phyloP scores from a whole-genome alignment of 2,329 filamentous ascomycete genomes.

The Ophiostoma angusticollis region DNA sequence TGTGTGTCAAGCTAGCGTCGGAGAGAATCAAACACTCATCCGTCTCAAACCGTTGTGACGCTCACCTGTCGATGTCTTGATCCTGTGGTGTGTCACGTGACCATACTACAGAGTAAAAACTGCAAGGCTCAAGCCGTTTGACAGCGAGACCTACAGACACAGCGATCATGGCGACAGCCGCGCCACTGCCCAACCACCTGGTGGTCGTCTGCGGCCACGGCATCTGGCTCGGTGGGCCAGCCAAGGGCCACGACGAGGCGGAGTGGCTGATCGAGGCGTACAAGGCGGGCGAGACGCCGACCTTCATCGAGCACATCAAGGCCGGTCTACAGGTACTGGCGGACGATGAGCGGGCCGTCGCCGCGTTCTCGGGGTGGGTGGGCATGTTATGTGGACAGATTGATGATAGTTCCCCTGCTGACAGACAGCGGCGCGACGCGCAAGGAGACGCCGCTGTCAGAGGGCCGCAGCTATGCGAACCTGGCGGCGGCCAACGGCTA shows the following conservation, averaged over 20 bases:
- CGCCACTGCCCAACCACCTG: conserved; percentile 35
- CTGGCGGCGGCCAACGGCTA: conserved; percentile 34
- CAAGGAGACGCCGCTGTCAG: conserved; percentile 39
- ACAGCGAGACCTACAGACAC: too few relatives aligned
- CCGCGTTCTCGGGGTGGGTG: conserved; percentile 59
- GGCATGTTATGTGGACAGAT: background rate
- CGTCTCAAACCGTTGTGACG: too few relatives aligned
- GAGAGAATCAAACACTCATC: too few relatives aligned
- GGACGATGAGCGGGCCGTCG: conserved; percentile 32
- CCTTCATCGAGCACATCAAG: conserved; percentile 64
- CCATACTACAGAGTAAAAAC: too few relatives aligned
- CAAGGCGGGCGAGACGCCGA: conserved; percentile 64
- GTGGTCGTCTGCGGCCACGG: conserved; percentile 77
- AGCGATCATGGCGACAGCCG: background rate
- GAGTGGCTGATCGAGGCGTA: conserved; percentile 68
- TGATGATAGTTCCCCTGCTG: background rate
- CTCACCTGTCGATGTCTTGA: too few relatives aligned
- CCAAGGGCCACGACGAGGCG: conserved; percentile 37
- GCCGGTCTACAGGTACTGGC: conserved; percentile 45
- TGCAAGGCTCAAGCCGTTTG: too few relatives aligned
- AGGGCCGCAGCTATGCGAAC: conserved; percentile 51
- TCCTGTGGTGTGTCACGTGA: too few relatives aligned
- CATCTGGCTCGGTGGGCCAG: conserved; percentile 53
- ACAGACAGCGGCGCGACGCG: conserved; percentile 48
- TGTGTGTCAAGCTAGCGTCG: too few relatives aligned